phyloP scores from a whole-genome alignment of 495 filamentous ascomycete genomes.

The Aspergillus diversus region DNA sequence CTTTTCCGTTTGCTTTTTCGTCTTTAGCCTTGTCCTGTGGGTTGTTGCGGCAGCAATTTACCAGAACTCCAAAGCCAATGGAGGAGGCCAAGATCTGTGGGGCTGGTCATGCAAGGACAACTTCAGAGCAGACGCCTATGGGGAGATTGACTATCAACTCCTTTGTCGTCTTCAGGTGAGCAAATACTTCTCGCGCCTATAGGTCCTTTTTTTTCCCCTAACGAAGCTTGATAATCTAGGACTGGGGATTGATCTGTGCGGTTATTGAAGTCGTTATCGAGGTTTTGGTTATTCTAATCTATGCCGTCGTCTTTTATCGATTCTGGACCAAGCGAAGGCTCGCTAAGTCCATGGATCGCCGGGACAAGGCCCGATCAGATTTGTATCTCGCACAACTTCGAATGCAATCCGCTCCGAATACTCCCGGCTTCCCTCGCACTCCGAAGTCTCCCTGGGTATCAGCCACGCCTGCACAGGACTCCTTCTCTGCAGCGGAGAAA shows the following conservation, averaged over 20 bases:
- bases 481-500: constrained; percentile 59
- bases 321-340: constrained; percentile 94
- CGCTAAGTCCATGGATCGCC: constrained; percentile 92
- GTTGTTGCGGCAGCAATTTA: constrained; percentile 82
- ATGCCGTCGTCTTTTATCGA: constrained; percentile 93
- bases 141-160: constrained; percentile 86
- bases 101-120: constrained; percentile 95
- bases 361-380: constrained; percentile 90
- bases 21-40: constrained; percentile 94
- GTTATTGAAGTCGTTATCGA: constrained; percentile 97
- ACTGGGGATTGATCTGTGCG: constrained; percentile 94
- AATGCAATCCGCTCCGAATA: constrained; percentile 91
- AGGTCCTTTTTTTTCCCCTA: constrained; percentile 1
- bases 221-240: constrained; percentile 48
- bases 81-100: constrained; percentile 86
- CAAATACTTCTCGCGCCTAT: neutral
- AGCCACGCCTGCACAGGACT: constrained; percentile 41
- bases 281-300: constrained; percentile 86
- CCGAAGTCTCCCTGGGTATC: constrained; percentile 55
- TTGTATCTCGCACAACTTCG: constrained; percentile 95
- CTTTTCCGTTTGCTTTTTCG: constrained; percentile 90
- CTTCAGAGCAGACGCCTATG: constrained; percentile 71
- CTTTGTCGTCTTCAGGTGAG: constrained; percentile 91
- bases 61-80: constrained; percentile 71
- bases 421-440: constrained; percentile 71